These are phyloP conservation scores for Solanum chacoense DNA, from an alignment of 305 asterid genomes.

Conservation along the genomic window DNA sequence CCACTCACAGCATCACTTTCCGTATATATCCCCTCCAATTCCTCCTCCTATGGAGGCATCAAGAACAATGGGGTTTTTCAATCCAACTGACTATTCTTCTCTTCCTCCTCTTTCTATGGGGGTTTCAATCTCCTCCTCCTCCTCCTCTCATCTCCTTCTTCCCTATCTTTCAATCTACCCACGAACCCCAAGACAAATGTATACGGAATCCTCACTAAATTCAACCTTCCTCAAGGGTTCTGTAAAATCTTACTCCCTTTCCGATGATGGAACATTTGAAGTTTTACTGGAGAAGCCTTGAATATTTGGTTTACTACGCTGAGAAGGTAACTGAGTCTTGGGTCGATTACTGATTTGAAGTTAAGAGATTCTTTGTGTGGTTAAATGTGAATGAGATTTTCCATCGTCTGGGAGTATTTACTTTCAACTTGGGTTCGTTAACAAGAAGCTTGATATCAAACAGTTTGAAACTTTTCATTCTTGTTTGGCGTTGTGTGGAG, in stretches of 20 bases:
- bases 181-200: constrained; percentile 12
- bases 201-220: background rate
- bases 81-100: background rate
- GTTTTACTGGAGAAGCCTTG: constrained; percentile 14
- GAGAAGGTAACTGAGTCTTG: constrained; percentile 14
- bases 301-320: constrained; percentile 57
- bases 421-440: too few relatives aligned
- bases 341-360: constrained; percentile 33
- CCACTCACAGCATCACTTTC: background rate
- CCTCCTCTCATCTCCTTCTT: background rate
- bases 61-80: background rate
- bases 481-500: too few relatives aligned
- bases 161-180: background rate
- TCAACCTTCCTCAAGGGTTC: constrained; percentile 75
- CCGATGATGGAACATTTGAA: constrained; percentile 33
- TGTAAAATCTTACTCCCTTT: constrained; percentile 14
- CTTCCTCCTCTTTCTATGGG: too few relatives aligned
- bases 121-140: too few relatives aligned
- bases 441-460: too few relatives aligned
- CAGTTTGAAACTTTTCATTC: too few relatives aligned
- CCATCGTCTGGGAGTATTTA: too few relatives aligned
- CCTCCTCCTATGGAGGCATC: too few relatives aligned
- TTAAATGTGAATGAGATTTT: too few relatives aligned
- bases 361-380: too few relatives aligned
- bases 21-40: background rate